Base-by-base conservation (phyloP, 352 stramenopile species). In the Phytopythium boreale region DNA sequence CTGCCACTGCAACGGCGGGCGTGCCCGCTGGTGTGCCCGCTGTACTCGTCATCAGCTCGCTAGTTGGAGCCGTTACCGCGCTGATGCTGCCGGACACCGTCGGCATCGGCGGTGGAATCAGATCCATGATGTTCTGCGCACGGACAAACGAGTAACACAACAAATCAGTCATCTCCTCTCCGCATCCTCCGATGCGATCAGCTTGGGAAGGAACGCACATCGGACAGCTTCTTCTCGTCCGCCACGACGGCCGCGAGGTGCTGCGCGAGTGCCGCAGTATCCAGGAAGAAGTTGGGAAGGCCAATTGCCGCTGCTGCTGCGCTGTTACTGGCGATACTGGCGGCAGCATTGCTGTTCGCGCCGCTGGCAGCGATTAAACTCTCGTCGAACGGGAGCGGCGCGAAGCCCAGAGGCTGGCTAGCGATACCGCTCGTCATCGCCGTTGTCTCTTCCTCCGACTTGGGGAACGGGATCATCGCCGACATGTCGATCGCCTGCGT, bases 161-260 rank as follows among this genome's bases (percentile, higher is more conserved):
- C 44, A 39, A n/a, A 51, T 53, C 43, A n/a, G 24, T 49, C 46
- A 49, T 56, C 22, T n/a, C 47, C 22, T 24, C 19, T 15, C 8
- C 14, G 24, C 24, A 61, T 37, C 51, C 27, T 41, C 41, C 14
- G n/a, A 50, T 11, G 68, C n/a, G 24, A 20, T 15, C 19, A 47
- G 11, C 22, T 5, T n/a, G 10, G 27, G 26, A 34, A 22, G 19
- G 26, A n/a, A 74, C 67, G 50, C 66, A 92, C 83, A 78, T 92
- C 83, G 20, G 83, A 92, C 15, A 92, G 78, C 59, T 92, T 92
- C 64, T 90, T 89, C 62, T 90, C 83, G 65, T 92, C 83, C 12
- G 74, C 77, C 19, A 92, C 80, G 2, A 83, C 76, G 27, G 82
- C 77, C 9, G 83, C 77, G 36, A 92, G 87, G 66, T 92, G 83